Base-by-base conservation (phyloP, 352 stramenopile species). In the Blastocystis sp. region DNA sequence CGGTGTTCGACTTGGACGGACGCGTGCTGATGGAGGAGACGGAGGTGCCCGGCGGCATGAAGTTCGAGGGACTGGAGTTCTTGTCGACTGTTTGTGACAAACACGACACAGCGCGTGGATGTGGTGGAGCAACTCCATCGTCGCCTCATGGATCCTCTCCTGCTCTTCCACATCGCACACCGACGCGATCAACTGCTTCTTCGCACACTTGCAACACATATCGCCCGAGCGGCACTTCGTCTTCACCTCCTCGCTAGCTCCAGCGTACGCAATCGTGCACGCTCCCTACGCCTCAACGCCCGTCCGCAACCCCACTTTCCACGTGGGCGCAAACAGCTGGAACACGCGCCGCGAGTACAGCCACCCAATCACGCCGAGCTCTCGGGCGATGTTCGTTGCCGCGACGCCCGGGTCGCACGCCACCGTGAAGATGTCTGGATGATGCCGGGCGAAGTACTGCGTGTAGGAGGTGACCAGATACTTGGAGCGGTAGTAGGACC, bases 51-150 rank as follows among this genome's bases (percentile, higher is more conserved):
- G 95, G 94, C 24, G 92, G 88, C 31, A 94, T 94, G 92, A 98
- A 98, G 93, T 98, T 95, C 91, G 95, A 98, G 90, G 95, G 95
- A 66, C 91, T 98, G 45, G 95, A 96, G 77, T 96, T 98, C 78
- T 80, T 93, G 60, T 66, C 9, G 45, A 39, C 19, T 60, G 69
- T 70, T 70, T 70, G 62, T 33, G 9, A 60, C 66, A 78, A 78
- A 78, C 37, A 78, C 12, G 29, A 21, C 2, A 60, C 13, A 55
- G 6, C 9, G 16, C 45, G 0, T 67, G 12, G 2, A 69, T 66
- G 1, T n/a, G 59, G 21, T 85, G 13, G 2, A 85, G 24, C 19
- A 85, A n/a, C 35, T 85, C 74, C 51, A 59, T 45, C n/a, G 74
- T 70, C 16, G 45, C 60, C 4, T 69, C 0, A 45, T 41, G 45